Evolutionary conservation across 2,329 filamentous ascomycete genomes (phyloP).

Genomic region (Trichophyton equinum): DNA sequence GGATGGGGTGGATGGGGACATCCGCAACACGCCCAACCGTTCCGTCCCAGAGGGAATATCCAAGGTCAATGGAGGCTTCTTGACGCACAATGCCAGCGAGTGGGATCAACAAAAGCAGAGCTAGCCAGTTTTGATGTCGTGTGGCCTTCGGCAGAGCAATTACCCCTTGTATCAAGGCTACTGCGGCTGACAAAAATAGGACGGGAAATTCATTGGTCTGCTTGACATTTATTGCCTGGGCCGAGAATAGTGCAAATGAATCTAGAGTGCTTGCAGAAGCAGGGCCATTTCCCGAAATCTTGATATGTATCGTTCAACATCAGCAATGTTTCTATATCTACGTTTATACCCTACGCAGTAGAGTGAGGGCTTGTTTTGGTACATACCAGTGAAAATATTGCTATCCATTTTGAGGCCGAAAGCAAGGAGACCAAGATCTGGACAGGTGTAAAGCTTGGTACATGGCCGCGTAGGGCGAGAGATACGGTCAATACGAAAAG

Average conservation of each 20-base stretch:
- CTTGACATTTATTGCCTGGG: neutral
- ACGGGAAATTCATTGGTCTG: neutral
- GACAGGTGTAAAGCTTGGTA: neutral
- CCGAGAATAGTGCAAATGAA: neutral
- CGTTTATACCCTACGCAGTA: too few species aligned
- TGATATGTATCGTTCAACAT: neutral
- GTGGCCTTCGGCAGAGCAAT: neutral
- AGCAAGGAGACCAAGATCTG: neutral
- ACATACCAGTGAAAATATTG: neutral
- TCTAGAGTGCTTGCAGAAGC: neutral
- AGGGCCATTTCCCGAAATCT: neutral
- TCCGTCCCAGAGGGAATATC: neutral
- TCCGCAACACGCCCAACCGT: neutral
- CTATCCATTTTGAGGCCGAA: conserved; percentile 1
- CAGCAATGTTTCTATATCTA: neutral
- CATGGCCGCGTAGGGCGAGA: neutral
- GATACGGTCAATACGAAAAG: neutral
- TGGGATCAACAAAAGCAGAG: neutral
- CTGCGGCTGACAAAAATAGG: neutral
- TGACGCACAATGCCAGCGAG: neutral
- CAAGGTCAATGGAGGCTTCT: neutral
- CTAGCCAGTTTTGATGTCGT: neutral
- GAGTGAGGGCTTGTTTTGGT: too few species aligned
- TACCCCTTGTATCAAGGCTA: neutral
- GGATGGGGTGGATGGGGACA: conserved; percentile 2